These are phyloP conservation scores for Sanghuangporus weigelae DNA, from an alignment of 1,284 basidiomycete genomes.

Conservation along the genomic window DNA sequence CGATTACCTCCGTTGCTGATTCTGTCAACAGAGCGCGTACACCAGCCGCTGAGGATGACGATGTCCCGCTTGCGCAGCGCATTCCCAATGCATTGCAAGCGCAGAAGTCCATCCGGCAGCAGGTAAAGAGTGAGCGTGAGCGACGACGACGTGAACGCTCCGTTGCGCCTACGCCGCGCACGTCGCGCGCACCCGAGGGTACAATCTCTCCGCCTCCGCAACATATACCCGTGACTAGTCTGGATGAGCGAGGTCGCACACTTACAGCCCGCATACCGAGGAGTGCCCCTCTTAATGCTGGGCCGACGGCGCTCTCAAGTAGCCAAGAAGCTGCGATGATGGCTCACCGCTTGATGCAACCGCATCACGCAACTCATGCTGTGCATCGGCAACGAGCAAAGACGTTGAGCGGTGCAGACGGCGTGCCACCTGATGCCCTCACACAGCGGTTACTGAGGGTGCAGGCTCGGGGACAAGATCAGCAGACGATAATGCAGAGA, in stretches of 20 bases:
- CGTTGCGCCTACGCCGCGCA: slow-evolving; percentile 23
- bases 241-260: slow-evolving; percentile 12
- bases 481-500: slow-evolving; percentile 13
- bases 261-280: neutral
- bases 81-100: slow-evolving; percentile 75
- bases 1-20: neutral
- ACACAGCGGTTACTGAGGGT: slow-evolving; percentile 51
- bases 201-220: slow-evolving; percentile 11
- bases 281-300: neutral
- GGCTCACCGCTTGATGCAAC: slow-evolving; percentile 24
- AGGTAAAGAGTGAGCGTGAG: slow-evolving; percentile 64
- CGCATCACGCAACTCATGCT: slow-evolving; percentile 32
- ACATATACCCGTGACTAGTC: slow-evolving; percentile 2
- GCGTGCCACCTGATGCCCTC: slow-evolving; percentile 52
- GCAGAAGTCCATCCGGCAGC: slow-evolving; percentile 67
- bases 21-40: neutral
- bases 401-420: slow-evolving; percentile 35
- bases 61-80: slow-evolving; percentile 70
- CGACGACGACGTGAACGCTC: slow-evolving; percentile 45
- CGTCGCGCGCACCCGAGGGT: slow-evolving; percentile 28
- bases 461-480: slow-evolving; percentile 29
- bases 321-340: slow-evolving; percentile 15
- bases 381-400: slow-evolving; percentile 39
- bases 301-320: slow-evolving; percentile 1
- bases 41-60: slow-evolving; percentile 41